phyloP scores from a whole-genome alignment of 1,139 yeast species.

The Suhomyces guaymorum region DNA sequence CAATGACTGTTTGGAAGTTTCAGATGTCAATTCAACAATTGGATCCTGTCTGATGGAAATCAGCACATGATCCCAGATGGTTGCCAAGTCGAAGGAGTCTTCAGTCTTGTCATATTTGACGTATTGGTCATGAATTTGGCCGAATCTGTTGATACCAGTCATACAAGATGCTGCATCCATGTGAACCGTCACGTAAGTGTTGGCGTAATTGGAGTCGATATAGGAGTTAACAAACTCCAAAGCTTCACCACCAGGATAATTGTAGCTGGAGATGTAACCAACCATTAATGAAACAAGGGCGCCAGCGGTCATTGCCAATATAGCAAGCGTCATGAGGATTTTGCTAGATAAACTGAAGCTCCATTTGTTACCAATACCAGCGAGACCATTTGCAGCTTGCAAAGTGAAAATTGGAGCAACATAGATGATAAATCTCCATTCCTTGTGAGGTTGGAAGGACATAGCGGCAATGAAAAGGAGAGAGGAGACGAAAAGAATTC shows the following conservation, averaged over 20 bases:
- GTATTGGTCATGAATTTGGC: conserved; percentile 46
- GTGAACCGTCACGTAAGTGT: conserved; percentile 49
- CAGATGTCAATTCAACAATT: conserved; percentile 52
- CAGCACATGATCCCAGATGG: too few relatives aligned
- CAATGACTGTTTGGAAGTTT: too few relatives aligned
- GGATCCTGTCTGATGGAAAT: too few relatives aligned
- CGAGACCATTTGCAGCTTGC: conserved; percentile 65
- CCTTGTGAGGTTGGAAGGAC: conserved; percentile 90
- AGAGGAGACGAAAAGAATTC: conserved; percentile 43
- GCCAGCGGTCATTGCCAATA: conserved; percentile 35
- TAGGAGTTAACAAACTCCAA: conserved; percentile 52
- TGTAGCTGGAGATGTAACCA: conserved; percentile 65
- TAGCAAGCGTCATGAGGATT: conserved; percentile 27
- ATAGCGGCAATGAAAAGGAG: conserved; percentile 56
- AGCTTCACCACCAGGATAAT: conserved; percentile 91
- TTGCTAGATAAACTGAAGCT: conserved; percentile 29
- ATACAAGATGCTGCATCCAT: conserved; percentile 81
- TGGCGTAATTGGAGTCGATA: conserved; percentile 24
- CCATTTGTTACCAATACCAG: conserved; percentile 38
- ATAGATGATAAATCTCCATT: conserved; percentile 88
- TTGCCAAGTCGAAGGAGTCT: too few relatives aligned
- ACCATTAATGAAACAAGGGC: conserved; percentile 48
- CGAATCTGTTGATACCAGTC: conserved; percentile 83
- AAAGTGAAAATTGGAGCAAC: conserved; percentile 67
- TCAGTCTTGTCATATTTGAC: conserved; percentile 81